Percentiles rank a stretch among this genome's conserved stretches.
phyloP scores from a whole-genome alignment of 306 rosid genomes.

The Nissolia schottii region DNA sequence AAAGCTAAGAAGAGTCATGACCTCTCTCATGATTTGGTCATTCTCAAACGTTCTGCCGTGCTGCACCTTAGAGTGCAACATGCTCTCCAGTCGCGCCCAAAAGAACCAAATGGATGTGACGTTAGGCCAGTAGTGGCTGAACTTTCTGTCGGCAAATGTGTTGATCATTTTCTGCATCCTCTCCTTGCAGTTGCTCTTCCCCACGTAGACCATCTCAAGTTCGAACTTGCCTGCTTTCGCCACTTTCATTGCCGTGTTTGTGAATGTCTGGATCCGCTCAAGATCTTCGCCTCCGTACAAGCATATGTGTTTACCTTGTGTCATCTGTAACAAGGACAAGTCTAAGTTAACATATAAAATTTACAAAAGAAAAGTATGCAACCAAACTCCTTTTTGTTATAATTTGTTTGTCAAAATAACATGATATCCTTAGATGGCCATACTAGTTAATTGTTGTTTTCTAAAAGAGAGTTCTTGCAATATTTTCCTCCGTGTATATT shows the following conservation, averaged over 20 bases:
- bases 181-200: constrained; percentile 76
- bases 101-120: constrained; percentile 69
- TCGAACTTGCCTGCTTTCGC: constrained; percentile 39
- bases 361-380: too few species aligned
- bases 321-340: constrained; percentile 35
- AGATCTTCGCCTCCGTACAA: constrained; percentile 75
- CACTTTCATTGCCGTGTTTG: constrained; percentile 32
- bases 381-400: too few species aligned
- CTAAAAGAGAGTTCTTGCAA: too few species aligned
- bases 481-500: too few species aligned
- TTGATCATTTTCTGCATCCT: constrained; percentile 37
- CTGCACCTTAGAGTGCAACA: constrained; percentile 68
- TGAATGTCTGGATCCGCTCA: constrained; percentile 70
- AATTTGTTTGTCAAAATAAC: too few species aligned
- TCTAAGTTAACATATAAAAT: neutral
- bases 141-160: constrained; percentile 25
- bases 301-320: constrained; percentile 47
- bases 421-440: too few species aligned
- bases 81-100: constrained; percentile 82
- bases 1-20: constrained; percentile 68
- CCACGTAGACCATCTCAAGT: constrained; percentile 61
- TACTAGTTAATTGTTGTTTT: too few species aligned
- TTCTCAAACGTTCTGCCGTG: constrained; percentile 43
- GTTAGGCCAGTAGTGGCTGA: constrained; percentile 54
- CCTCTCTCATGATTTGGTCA: constrained; percentile 62